These are phyloP conservation scores for Reticulascus tulasneorum DNA, from an alignment of 2,329 filamentous ascomycete species.

Conservation along the genomic window DNA sequence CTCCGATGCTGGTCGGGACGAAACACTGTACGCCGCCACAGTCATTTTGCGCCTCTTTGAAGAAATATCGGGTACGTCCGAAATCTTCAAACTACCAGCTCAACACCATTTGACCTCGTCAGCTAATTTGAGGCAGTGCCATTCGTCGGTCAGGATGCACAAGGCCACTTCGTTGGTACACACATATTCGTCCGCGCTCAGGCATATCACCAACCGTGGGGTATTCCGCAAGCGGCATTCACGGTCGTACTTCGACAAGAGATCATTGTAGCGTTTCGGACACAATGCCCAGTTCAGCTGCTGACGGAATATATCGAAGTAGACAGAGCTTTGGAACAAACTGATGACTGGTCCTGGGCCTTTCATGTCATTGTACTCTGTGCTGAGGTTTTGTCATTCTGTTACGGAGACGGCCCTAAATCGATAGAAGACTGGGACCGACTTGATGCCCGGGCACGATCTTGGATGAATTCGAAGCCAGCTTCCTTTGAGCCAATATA, in stretches of 20 bases:
- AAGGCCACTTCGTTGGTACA: constrained; percentile 42
- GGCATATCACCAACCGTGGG: constrained; percentile 34
- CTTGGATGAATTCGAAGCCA: constrained; percentile 40
- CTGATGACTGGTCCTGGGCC: constrained; percentile 51
- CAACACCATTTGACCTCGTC: too few relatives aligned
- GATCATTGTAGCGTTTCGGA: constrained; percentile 52
- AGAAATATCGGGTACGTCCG: constrained; percentile 47
- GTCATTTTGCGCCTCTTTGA: constrained; percentile 55
- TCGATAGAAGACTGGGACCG: constrained; percentile 33
- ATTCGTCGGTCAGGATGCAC: constrained; percentile 35
- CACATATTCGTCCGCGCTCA: constrained; percentile 41
- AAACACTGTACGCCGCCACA: constrained; percentile 49
- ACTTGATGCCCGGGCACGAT: too few relatives aligned
- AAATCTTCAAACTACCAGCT: constrained; percentile 8
- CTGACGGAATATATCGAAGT: constrained; percentile 46
- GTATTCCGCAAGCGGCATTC: constrained; percentile 49
- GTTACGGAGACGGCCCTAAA: constrained; percentile 43
- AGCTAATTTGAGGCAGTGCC: too few relatives aligned
- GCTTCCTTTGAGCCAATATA: constrained; percentile 45
- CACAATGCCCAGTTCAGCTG: constrained; percentile 41
- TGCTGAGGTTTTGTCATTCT: constrained; percentile 61
- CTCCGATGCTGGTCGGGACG: constrained; percentile 37
- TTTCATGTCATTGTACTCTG: constrained; percentile 59
- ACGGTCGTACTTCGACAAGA: constrained; percentile 57
- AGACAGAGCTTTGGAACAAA: constrained; percentile 42